Evolutionary conservation across 805 yeast genomes (phyloP).

Genomic region (Candida suzukii): DNA sequence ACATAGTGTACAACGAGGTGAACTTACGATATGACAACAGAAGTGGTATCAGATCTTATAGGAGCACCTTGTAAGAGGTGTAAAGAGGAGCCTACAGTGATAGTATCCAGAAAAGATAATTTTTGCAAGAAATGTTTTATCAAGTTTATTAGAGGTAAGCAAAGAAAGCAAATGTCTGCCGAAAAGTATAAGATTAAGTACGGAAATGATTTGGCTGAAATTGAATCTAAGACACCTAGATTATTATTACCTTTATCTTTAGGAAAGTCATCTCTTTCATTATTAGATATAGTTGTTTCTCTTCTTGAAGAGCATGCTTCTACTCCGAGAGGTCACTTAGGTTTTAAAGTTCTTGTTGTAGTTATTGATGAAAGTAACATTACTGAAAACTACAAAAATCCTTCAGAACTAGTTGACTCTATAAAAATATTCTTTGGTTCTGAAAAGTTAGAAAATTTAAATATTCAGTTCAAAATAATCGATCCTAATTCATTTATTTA

Average conservation of each 20-base stretch:
- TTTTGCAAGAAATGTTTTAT: slow-evolving; percentile 66
- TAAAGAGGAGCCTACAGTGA: slow-evolving; percentile 31
- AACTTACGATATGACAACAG: background rate
- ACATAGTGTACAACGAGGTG: no score
- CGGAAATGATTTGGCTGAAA: slow-evolving; percentile 28
- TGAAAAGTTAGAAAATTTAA: slow-evolving; percentile 17
- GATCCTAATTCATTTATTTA: slow-evolving; percentile 34
- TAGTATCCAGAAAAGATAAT: slow-evolving; percentile 53
- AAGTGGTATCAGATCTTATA: background rate
- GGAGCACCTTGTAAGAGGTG: slow-evolving; percentile 42
- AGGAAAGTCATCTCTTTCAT: slow-evolving; percentile 60
- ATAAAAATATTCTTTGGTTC: slow-evolving; percentile 10
- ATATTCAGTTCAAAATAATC: slow-evolving; percentile 32
- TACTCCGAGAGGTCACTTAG: slow-evolving; percentile 58
- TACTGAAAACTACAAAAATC: slow-evolving; percentile 5
- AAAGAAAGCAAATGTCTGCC: slow-evolving; percentile 68
- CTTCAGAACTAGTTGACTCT: slow-evolving; percentile 1
- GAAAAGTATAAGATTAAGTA: slow-evolving; percentile 70
- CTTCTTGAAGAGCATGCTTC: slow-evolving; percentile 53
- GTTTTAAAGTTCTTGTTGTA: slow-evolving; percentile 53
- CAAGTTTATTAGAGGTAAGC: slow-evolving; percentile 70
- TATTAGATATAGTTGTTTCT: slow-evolving; percentile 59
- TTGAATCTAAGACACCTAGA: slow-evolving; percentile 26
- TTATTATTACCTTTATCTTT: slow-evolving; percentile 58
- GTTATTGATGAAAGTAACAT: slow-evolving; percentile 34